Evolutionary conservation across 331 rosid species (phyloP).

Genomic region (Rosa hybrid): DNA sequence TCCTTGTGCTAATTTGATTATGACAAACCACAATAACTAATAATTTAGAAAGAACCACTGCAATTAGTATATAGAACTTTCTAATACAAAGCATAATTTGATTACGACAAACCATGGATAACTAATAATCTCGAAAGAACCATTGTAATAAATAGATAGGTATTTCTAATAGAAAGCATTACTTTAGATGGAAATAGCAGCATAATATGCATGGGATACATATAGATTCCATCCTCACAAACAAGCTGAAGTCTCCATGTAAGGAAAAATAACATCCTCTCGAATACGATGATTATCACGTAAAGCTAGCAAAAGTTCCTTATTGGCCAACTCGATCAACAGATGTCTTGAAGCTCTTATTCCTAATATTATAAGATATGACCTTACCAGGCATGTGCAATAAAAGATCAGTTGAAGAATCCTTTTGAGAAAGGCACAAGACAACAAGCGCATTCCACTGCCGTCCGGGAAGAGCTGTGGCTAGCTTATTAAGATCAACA

Average conservation of each 20-base stretch:
- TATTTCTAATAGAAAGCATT: background rate
- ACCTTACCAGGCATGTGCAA: background rate
- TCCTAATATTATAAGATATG: background rate
- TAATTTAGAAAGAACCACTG: no score
- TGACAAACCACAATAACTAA: background rate
- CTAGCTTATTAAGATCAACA: background rate
- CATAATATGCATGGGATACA: background rate
- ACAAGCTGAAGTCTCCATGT: background rate
- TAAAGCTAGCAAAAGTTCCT: no score
- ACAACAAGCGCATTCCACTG: background rate
- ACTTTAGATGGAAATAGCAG: background rate
- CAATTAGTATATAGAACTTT: no score
- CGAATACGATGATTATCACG: no score
- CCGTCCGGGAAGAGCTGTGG: background rate
- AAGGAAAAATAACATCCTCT: background rate
- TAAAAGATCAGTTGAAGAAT: no score
- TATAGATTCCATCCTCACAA: background rate
- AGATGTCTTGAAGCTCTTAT: background rate
- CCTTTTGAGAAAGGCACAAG: background rate
- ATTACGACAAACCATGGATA: background rate
- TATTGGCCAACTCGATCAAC: background rate
- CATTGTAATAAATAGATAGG: background rate
- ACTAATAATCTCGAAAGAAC: background rate
- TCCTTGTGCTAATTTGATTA: background rate
- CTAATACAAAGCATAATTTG: background rate